Evolutionary conservation across 495 filamentous ascomycete species (phyloP).

Genomic region (Talaromyces ruber): DNA sequence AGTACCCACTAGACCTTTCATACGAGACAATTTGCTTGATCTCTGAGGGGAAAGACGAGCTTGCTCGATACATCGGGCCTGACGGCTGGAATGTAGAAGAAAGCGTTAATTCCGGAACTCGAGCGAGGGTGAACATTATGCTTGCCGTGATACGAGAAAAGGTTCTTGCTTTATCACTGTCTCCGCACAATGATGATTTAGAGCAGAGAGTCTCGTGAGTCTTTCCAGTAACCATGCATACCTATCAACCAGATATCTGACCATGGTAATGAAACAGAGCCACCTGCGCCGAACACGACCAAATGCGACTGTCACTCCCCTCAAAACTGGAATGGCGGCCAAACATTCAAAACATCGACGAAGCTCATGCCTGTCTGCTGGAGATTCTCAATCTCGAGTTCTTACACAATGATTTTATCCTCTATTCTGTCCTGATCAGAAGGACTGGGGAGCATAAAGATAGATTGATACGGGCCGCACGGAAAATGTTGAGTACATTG

Average conservation of each 20-base stretch:
- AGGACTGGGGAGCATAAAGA: conserved; percentile 29
- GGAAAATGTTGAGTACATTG: conserved; percentile 34
- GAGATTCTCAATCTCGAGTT: conserved; percentile 29
- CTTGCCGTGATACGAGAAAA: conserved; percentile 36
- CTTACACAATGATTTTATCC: conserved; percentile 43
- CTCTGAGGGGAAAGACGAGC: conserved; percentile 15
- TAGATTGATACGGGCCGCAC: conserved; percentile 35
- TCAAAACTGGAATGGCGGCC: conserved; percentile 10
- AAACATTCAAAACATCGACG: conserved; percentile 13
- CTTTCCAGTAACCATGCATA: neutral
- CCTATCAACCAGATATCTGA: neutral
- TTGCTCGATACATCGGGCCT: conserved; percentile 21
- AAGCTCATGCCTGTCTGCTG: neutral
- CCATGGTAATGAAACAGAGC: neutral
- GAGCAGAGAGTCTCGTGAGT: neutral
- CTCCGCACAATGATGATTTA: conserved; percentile 11
- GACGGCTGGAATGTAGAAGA: conserved; percentile 38
- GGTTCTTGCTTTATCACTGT: conserved; percentile 39
- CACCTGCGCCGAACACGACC: conserved; percentile 5
- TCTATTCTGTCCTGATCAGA: conserved; percentile 41
- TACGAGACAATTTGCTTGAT: conserved; percentile 31
- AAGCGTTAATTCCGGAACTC: conserved; percentile 21
- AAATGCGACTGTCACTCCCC: conserved; percentile 3
- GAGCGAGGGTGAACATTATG: conserved; percentile 30
- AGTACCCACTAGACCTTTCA: conserved; percentile 38